A percentile compares a stretch with the other conserved stretches of the same genome.
Conservation (phyloP, 331 rosid genomes). For the Cydonia oblonga region DNA sequence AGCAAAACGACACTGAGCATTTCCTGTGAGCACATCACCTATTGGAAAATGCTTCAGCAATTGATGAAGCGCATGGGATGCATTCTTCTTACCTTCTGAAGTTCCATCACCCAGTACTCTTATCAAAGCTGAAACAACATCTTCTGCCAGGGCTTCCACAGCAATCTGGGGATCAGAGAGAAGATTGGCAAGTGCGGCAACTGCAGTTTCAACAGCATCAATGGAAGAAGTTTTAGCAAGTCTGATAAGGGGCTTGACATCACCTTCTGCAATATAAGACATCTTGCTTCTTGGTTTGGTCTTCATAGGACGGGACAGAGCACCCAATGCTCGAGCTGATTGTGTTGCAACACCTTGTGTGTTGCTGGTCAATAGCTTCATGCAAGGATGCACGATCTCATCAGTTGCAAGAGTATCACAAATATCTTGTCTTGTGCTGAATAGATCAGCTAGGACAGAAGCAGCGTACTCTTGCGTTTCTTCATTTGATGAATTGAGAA, state of each 20-base stretch:
- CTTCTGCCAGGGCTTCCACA: conserved; percentile 66
- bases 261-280: conserved; percentile 69
- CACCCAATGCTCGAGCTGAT: conserved; percentile 87
- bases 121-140: conserved; percentile 71
- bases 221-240: conserved; percentile 87
- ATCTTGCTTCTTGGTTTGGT: conserved; percentile 45
- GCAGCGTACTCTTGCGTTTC: conserved; percentile 84
- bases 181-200: conserved; percentile 93
- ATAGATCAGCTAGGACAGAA: conserved; percentile 84
- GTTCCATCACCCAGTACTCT: conserved; percentile 81
- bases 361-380: conserved; percentile 86
- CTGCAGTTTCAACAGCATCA: conserved; percentile 85
- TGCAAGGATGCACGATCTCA: conserved; percentile 77
- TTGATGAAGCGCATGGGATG: conserved; percentile 80
- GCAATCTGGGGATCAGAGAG: conserved; percentile 74
- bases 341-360: conserved; percentile 87
- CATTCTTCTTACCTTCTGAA: conserved; percentile 71
- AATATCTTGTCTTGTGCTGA: conserved; percentile 77
- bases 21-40: conserved; percentile 57
- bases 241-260: conserved; percentile 67
- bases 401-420: conserved; percentile 81
- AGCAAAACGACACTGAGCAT: conserved; percentile 58
- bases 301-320: conserved; percentile 73
- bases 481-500: conserved; percentile 69
- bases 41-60: conserved; percentile 73